A percentile compares a stretch with the other conserved stretches of the same genome.
Conservation (phyloP, 176 grass and related monocot species). For the Bromus sterilis region DNA sequence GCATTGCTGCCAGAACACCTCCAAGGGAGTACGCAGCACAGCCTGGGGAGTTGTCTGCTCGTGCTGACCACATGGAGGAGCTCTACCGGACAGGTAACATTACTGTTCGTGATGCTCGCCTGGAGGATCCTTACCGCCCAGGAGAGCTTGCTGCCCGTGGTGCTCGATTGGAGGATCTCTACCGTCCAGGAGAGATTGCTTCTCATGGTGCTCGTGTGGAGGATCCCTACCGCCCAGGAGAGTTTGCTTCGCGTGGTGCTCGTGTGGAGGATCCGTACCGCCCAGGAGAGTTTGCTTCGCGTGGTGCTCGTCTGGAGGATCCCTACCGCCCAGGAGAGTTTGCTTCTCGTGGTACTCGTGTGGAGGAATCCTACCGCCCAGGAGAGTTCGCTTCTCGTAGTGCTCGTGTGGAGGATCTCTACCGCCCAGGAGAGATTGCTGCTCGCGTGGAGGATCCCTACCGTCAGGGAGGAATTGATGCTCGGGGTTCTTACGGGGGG, state of each 20-base stretch:
- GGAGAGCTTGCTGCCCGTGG: slow-evolving; percentile 14
- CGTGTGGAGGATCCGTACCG: slow-evolving; percentile 24
- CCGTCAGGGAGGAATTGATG: background rate
- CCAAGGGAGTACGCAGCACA: slow-evolving; percentile 31
- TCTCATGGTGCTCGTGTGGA: background rate
- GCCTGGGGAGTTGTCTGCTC: slow-evolving; percentile 10
- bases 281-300: background rate
- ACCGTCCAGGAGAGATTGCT: background rate
- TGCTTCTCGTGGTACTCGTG: slow-evolving; percentile 5
- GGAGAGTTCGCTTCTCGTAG: background rate
- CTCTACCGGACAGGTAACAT: background rate
- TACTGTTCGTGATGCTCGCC: slow-evolving; percentile 5
- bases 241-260: background rate
- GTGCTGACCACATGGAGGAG: slow-evolving; percentile 17
- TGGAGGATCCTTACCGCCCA: slow-evolving; percentile 24
- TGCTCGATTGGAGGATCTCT: slow-evolving; percentile 20
- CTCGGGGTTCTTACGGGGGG: slow-evolving; percentile 5
- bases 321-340: slow-evolving; percentile 22
- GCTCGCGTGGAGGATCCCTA: slow-evolving; percentile 30
- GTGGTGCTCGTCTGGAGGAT: slow-evolving; percentile 15
- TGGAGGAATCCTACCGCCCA: slow-evolving; percentile 9
- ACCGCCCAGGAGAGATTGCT: slow-evolving; percentile 17
- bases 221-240: slow-evolving; percentile 23
- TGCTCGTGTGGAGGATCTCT: slow-evolving; percentile 7
- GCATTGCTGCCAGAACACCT: slow-evolving; percentile 34